Percentiles rank a stretch among this genome's conserved stretches.
Evolutionary conservation across 2,329 filamentous ascomycete genomes (phyloP).

Genomic region (Gaeumannomyces sp.): DNA sequence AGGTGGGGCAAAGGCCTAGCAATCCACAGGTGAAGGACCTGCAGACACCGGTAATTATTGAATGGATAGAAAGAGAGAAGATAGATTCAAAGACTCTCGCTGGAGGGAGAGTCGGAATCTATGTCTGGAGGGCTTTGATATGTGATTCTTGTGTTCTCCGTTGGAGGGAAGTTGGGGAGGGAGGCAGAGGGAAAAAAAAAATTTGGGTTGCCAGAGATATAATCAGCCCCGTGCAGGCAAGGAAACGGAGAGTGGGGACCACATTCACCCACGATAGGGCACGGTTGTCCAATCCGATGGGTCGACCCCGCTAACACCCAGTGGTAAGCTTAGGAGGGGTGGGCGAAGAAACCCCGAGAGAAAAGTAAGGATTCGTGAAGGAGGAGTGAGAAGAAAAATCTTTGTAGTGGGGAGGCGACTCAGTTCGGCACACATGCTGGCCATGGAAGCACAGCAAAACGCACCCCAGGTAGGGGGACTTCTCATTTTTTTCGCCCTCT

Average conservation of each 20-base stretch:
- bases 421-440: not conserved
- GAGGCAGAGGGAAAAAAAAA: slow-evolving; percentile 12
- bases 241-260: slow-evolving; percentile 8
- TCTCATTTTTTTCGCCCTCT: not conserved
- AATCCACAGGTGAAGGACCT: slow-evolving; percentile 29
- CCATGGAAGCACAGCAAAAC: not conserved
- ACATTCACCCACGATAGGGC: slow-evolving; percentile 7
- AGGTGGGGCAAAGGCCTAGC: slow-evolving; percentile 31
- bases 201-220: slow-evolving; percentile 10
- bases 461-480: no score
- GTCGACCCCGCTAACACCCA: slow-evolving; percentile 6
- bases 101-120: slow-evolving; percentile 10
- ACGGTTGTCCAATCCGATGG: slow-evolving; percentile 10
- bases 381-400: not conserved
- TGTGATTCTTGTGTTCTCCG: slow-evolving; percentile 9
- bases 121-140: not conserved
- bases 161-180: slow-evolving; percentile 10
- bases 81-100: slow-evolving; percentile 11
- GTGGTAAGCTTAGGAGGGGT: not conserved
- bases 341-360: no score
- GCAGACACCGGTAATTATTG: slow-evolving; percentile 14
- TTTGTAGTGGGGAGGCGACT: slow-evolving; percentile 3
- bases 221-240: slow-evolving; percentile 6
- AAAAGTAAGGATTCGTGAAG: not conserved
- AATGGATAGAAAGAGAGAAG: slow-evolving; percentile 3